These are phyloP conservation scores for Haplosporangium sp. DNA, from an alignment of 371 early-diverging fungal species.

Conservation along the genomic window DNA sequence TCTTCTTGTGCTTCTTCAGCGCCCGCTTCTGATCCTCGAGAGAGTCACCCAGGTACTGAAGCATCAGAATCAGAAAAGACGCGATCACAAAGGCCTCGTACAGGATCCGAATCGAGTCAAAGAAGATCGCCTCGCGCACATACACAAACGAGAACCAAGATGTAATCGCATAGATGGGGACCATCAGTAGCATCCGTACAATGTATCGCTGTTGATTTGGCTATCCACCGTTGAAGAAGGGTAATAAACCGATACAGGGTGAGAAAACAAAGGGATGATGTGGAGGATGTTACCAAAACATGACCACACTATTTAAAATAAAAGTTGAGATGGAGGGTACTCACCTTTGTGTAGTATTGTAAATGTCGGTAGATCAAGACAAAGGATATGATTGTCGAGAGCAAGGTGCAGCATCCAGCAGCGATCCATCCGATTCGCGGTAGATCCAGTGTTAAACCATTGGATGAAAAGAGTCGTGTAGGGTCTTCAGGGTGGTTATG, in stretches of 20 bases:
- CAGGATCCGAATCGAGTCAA: slow-evolving; percentile 66
- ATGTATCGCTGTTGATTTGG: slow-evolving; percentile 70
- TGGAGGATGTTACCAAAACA: neutral
- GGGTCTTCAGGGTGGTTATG: slow-evolving; percentile 39
- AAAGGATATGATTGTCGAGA: slow-evolving; percentile 29
- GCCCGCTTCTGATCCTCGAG: slow-evolving; percentile 55
- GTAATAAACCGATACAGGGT: neutral
- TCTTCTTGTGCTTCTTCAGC: slow-evolving; percentile 48
- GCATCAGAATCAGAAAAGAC: slow-evolving; percentile 68
- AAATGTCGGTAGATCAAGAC: slow-evolving; percentile 44
- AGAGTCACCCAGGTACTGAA: slow-evolving; percentile 68
- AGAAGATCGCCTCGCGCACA: slow-evolving; percentile 71
- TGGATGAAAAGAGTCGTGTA: slow-evolving; percentile 33
- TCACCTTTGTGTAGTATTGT: slow-evolving; percentile 49
- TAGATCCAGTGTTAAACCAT: slow-evolving; percentile 38
- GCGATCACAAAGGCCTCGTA: slow-evolving; percentile 77
- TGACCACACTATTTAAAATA: neutral
- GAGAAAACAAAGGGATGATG: neutral
- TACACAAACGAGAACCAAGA: slow-evolving; percentile 74
- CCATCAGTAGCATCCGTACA: slow-evolving; percentile 74
- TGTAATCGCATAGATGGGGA: slow-evolving; percentile 76
- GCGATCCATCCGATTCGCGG: slow-evolving; percentile 53
- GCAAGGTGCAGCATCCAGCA: slow-evolving; percentile 19
- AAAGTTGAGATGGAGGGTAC: neutral
- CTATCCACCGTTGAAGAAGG: slow-evolving; percentile 9